These are phyloP conservation scores for Coemansia interrupta DNA, from an alignment of 192 early-diverging fungal species.

Conservation along the genomic window DNA sequence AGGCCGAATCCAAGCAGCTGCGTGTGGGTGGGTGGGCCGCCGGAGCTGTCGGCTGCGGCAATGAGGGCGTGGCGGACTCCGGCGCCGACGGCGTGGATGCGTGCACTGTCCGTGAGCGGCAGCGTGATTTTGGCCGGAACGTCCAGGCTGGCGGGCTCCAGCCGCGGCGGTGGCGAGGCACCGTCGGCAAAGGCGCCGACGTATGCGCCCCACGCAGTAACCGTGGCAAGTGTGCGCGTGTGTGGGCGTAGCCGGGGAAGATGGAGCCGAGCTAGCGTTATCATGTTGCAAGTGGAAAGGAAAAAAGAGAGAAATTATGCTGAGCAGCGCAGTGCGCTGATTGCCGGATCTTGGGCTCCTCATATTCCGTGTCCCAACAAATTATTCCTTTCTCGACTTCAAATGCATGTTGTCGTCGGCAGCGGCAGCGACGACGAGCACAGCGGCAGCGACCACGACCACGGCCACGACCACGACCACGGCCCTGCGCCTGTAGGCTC, in stretches of 20 bases:
- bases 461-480: neutral
- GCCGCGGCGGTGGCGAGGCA: neutral
- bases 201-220: conserved; percentile 47
- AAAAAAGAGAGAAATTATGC: neutral
- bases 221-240: neutral
- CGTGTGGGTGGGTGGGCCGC: conserved; percentile 17
- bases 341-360: neutral
- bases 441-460: neutral
- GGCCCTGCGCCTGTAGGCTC: neutral
- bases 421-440: conserved; percentile 13
- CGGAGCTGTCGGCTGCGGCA: conserved; percentile 7
- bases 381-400: neutral
- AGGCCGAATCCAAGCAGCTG: conserved; percentile 51
- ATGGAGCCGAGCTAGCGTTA: neutral
- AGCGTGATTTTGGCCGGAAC: conserved; percentile 18
- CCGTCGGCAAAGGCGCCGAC: conserved; percentile 21
- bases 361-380: neutral
- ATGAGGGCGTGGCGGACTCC: conserved; percentile 40
- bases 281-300: too few species aligned
- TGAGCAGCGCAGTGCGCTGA: neutral
- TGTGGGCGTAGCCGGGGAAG: neutral
- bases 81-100: conserved; percentile 32
- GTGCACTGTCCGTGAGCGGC: neutral
- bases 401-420: conserved; percentile 6
- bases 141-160: neutral